These are phyloP conservation scores for Aleurites moluccanus DNA, from an alignment of 441 rosid genomes.

Conservation along the genomic window DNA sequence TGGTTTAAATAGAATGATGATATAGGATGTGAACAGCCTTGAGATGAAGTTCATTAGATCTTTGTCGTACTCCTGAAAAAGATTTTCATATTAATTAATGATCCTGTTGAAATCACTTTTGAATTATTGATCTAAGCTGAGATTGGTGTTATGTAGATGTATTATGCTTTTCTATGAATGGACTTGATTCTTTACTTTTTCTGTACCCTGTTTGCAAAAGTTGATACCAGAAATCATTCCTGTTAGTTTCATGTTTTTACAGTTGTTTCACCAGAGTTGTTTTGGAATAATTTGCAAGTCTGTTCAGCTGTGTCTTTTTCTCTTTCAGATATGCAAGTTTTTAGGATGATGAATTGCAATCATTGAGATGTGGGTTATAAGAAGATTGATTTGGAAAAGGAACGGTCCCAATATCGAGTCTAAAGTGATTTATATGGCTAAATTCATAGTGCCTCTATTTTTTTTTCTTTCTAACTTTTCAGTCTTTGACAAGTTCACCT, in stretches of 20 bases:
- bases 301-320: background rate
- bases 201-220: background rate
- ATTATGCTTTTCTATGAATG: background rate
- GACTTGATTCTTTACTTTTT: conserved; percentile 2
- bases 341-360: background rate
- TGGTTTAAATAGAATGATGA: background rate
- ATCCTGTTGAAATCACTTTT: background rate
- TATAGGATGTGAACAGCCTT: too few relatives aligned
- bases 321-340: conserved; percentile 2
- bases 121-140: background rate
- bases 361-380: background rate
- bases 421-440: background rate
- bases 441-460: background rate
- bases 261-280: background rate
- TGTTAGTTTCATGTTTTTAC: background rate
- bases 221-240: background rate
- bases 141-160: background rate
- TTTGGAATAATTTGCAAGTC: background rate
- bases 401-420: background rate
- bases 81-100: background rate
- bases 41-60: too few relatives aligned
- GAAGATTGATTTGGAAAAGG: background rate
- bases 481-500: background rate
- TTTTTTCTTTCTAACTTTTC: background rate
- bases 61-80: too few relatives aligned